phyloP scores from a whole-genome alignment of 2,329 filamentous ascomycete genomes.

The Exserohilum rostratum region DNA sequence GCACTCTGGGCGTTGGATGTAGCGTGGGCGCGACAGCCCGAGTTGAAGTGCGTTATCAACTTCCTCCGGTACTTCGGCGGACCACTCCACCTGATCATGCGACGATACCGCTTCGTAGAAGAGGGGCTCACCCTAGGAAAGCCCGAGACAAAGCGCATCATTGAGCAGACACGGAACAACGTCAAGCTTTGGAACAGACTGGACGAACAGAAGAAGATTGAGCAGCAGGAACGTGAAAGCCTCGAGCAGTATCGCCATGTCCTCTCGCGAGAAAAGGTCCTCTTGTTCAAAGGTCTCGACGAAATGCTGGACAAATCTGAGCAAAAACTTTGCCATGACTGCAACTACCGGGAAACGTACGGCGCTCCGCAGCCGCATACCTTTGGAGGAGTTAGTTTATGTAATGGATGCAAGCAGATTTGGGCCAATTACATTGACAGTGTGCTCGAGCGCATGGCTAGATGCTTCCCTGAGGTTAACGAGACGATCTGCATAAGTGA shows the following conservation, averaged over 20 bases:
- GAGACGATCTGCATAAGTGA: neutral
- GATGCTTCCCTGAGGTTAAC: neutral
- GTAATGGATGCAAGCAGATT: neutral
- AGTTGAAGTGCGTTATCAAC: slow-evolving; percentile 9
- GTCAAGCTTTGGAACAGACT: slow-evolving; percentile 5
- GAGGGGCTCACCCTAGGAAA: slow-evolving; percentile 3
- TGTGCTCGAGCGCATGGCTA: slow-evolving; percentile 5
- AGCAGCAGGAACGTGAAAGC: neutral
- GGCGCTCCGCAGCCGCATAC: slow-evolving; percentile 2
- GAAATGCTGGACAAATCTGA: slow-evolving; percentile 1
- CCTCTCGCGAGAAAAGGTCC: neutral
- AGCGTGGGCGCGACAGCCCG: slow-evolving; percentile 1
- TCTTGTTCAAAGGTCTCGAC: slow-evolving; percentile 1
- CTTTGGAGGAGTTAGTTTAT: neutral
- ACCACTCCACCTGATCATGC: slow-evolving; percentile 10
- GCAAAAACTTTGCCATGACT: neutral
- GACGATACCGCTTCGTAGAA: slow-evolving; percentile 12
- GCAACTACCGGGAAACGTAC: neutral
- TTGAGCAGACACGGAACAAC: slow-evolving; percentile 1
- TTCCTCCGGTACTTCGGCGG: slow-evolving; percentile 10
- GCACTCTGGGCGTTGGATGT: slow-evolving; percentile 7
- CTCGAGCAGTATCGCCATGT: neutral
- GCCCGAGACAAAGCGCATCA: neutral
- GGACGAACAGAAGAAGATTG: neutral
- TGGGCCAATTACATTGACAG: neutral